Conservation (phyloP, 805 yeast genomes). For the Groenewaldozyma salmanticensis region DNA sequence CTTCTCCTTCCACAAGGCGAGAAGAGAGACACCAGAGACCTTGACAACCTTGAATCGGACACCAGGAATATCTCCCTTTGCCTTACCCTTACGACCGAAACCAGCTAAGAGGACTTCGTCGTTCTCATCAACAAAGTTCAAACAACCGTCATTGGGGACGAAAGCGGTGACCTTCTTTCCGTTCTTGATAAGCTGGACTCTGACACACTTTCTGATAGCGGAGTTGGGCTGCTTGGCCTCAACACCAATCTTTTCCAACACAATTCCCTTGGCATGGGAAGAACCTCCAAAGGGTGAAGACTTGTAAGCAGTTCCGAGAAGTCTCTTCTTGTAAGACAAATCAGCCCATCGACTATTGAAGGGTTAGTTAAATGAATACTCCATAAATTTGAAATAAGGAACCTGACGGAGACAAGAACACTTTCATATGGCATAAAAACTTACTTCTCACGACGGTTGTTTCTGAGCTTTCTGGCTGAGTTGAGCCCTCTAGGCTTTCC, state of each 20-base stretch:
- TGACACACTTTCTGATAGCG: slow-evolving; percentile 99
- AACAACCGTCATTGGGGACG: slow-evolving; percentile 99
- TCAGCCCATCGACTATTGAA: slow-evolving; percentile 91
- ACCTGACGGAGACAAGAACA: not conserved
- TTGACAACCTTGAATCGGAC: slow-evolving; percentile 99
- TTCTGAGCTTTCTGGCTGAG: slow-evolving; percentile 99
- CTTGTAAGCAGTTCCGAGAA: slow-evolving; percentile 99
- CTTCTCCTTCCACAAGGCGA: slow-evolving; percentile 99
- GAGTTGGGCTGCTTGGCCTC: slow-evolving; percentile 99
- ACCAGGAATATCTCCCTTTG: slow-evolving; percentile 99
- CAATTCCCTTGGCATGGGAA: slow-evolving; percentile 99
- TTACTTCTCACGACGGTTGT: slow-evolving; percentile 94
- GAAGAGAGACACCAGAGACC: slow-evolving; percentile 99
- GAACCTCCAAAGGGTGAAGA: slow-evolving; percentile 99
- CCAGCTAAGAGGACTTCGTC: slow-evolving; percentile 99
- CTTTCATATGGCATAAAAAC: slow-evolving; percentile 18
- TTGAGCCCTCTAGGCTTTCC: slow-evolving; percentile 99
- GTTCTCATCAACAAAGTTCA: slow-evolving; percentile 99
- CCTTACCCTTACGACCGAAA: slow-evolving; percentile 99
- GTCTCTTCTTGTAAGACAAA: slow-evolving; percentile 94
- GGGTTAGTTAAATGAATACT: slow-evolving; percentile 15
- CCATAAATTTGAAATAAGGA: not conserved
- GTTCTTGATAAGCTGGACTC: slow-evolving; percentile 99
- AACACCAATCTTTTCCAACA: slow-evolving; percentile 98
- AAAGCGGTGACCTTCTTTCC: slow-evolving; percentile 99